Evolutionary conservation across 208 protist species (phyloP), one percentile per base, ranked within the genome.

Genomic region (Acanthamoeba triangularis): DNA sequence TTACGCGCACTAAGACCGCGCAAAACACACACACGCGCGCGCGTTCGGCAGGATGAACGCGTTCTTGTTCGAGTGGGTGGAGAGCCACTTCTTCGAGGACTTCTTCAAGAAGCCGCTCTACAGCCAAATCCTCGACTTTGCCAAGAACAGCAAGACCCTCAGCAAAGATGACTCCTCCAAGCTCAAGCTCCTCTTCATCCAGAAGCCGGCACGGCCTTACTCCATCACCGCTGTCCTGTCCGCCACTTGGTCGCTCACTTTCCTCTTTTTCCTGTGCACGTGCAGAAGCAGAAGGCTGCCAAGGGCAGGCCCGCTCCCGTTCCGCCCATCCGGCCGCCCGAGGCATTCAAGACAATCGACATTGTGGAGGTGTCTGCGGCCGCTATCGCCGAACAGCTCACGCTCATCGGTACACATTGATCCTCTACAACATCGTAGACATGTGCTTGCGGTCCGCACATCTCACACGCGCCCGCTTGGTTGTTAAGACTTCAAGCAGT

Each of bases 101-200:
- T 93, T 93, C 63, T 93, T 78, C 61, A 93, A 93, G 87, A 93
- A 93, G 87, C 87, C 87, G 8, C 61, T 76, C 87, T 93, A 93
- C 87, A 93, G 54, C 37, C 87, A 76, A 37, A 78, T 93, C 33
- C 87, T 93, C 61, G 63, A 93, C 87, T 93, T 93, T 74, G 61
- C 87, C 63, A 93, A 93, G 63, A 76, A 69, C 87, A 93, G 44
- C 63, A 93, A 69, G 59, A 56, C 44, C 61, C 54, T 93, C 25
- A 74, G 61, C 59, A 69, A 74, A 7, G 52, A 37, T 7, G 87
- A 93, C 61, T 78, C 61, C 23, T 56, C 54, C 54, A 93, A 93
- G 87, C 87, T 93, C 59, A 93, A 93, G 41, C 87, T 93, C 33
- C 54, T 76, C 61, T 93, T 93, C 41, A 7, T 93, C 35, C 87